phyloP scores from a whole-genome alignment of 179 eudicot species.

The Heliamphora pulchella region DNA sequence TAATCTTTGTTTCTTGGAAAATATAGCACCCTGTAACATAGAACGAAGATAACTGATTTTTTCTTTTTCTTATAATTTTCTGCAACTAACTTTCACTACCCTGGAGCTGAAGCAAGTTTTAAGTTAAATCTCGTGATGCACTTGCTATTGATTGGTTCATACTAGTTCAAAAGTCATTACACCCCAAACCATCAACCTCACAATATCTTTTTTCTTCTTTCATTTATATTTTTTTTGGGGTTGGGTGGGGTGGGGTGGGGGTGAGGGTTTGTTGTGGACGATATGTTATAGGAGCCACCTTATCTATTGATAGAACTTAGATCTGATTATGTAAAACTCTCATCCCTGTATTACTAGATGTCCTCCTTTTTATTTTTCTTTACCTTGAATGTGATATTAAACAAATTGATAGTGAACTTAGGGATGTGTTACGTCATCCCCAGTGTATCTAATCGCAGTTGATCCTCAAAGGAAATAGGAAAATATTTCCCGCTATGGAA shows the following conservation, averaged over 20 bases:
- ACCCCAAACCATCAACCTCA: not conserved
- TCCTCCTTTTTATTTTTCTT: not conserved
- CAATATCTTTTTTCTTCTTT: not conserved
- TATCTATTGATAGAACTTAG: not conserved
- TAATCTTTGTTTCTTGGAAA: constrained; percentile 18
- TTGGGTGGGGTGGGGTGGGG: too few relatives aligned
- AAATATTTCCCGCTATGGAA: too few relatives aligned
- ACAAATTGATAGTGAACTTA: not conserved
- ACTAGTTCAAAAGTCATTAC: not conserved
- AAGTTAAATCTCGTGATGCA: not conserved
- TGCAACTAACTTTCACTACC: not conserved
- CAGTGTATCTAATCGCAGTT: not conserved
- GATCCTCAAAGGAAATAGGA: not conserved
- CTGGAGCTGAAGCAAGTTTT: not conserved
- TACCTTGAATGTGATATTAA: not conserved
- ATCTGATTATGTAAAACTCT: not conserved
- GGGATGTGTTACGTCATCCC: not conserved
- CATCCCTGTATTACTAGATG: not conserved
- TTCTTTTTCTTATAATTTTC: not conserved
- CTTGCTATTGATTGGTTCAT: not conserved
- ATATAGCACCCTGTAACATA: not conserved
- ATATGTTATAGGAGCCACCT: not conserved
- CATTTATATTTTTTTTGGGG: too few relatives aligned
- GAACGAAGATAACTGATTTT: not conserved
- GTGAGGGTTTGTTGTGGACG: not conserved